Evolutionary conservation across 176 grass and related monocot genomes (phyloP), one percentile per base, ranked within the genome.

Genomic region (Rhynchospora pubera): DNA sequence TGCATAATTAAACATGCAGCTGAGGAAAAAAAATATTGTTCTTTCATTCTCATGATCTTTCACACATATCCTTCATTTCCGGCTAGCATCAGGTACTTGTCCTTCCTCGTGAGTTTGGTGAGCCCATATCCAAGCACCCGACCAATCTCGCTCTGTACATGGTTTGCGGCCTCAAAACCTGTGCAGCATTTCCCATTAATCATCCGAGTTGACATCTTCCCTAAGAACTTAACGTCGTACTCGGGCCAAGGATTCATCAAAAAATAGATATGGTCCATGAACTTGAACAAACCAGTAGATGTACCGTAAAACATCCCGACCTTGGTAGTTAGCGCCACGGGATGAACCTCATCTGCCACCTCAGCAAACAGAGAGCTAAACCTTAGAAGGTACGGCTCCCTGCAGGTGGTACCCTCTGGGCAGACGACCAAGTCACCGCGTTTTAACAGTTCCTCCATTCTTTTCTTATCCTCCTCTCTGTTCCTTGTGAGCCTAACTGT

Each of bases 321-420:
- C 77, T 82, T 79, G 42, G 85, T 86, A 18, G 72, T 47, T 78
- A 92, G 72, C 18, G 92, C 92, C 59, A 97, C 92, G 6, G 92
- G 92, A 52, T 87, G 60, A 26, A 97, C 74, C 83, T 91, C 86
- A 0, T 87, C 22, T 4, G 39, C 53, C 11, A 94, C 69, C 82
- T 94, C 90, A 1, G 78, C 47, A 14, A 86, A 92, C 66, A 97
- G 81, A 2, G 88, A 86, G 83, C 94, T 97, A 81, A 94, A 97
- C 58, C 90, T 85, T 1, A 97, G 83, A 7, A 97, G 78, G 65
- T 92, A 92, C 0, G 94, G 85, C 44, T 97, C 94, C 43, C 94
- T 78, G 62, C 92, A 97, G 1, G 94, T 97, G n/a, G 92, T 97
- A 18, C 94, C 94, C 77, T 97, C 94, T 2, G 94, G 94, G 88